A percentile compares a stretch with the other conserved stretches of the same genome.
phyloP scores from a whole-genome alignment of 2,329 filamentous ascomycete genomes.

The Aspergillus latus region DNA sequence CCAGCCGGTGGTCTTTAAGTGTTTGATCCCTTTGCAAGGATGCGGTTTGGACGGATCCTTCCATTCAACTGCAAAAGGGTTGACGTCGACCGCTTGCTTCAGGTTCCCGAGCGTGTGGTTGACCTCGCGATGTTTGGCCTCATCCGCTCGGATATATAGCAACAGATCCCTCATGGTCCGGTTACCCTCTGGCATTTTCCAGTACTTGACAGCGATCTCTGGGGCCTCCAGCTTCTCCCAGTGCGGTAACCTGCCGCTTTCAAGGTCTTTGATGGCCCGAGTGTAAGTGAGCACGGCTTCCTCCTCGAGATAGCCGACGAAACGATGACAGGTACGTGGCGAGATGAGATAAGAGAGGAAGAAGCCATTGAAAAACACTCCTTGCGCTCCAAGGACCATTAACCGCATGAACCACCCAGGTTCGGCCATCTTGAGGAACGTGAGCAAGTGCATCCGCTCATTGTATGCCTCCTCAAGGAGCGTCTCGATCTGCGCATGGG shows the following conservation, averaged over 20 bases:
- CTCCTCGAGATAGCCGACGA: slow-evolving; percentile 95
- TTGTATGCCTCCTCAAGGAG: slow-evolving; percentile 88
- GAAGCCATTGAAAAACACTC: slow-evolving; percentile 93
- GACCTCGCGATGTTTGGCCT: slow-evolving; percentile 87
- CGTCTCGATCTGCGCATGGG: slow-evolving; percentile 69
- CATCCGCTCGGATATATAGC: slow-evolving; percentile 84
- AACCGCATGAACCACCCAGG: slow-evolving; percentile 87
- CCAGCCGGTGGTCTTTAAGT: slow-evolving; percentile 71
- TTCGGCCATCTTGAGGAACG: slow-evolving; percentile 87
- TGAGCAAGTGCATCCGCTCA: slow-evolving; percentile 88
- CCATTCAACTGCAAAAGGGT: slow-evolving; percentile 85
- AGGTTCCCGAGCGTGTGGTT: slow-evolving; percentile 94
- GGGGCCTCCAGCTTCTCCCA: slow-evolving; percentile 80
- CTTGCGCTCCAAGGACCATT: slow-evolving; percentile 89
- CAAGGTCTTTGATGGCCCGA: slow-evolving; percentile 80
- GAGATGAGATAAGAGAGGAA: slow-evolving; percentile 86
- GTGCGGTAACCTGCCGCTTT: slow-evolving; percentile 75
- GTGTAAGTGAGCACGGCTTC: slow-evolving; percentile 97
- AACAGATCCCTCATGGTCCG: slow-evolving; percentile 83
- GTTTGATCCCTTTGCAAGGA: slow-evolving; percentile 66
- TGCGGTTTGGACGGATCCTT: slow-evolving; percentile 67
- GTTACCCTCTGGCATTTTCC: slow-evolving; percentile 84
- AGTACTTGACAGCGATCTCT: slow-evolving; percentile 87
- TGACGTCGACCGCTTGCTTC: slow-evolving; percentile 80
- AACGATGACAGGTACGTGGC: slow-evolving; percentile 85